Conservation (phyloP, 2,329 filamentous ascomycete genomes). For the Neodidymelliopsis sp. region DNA sequence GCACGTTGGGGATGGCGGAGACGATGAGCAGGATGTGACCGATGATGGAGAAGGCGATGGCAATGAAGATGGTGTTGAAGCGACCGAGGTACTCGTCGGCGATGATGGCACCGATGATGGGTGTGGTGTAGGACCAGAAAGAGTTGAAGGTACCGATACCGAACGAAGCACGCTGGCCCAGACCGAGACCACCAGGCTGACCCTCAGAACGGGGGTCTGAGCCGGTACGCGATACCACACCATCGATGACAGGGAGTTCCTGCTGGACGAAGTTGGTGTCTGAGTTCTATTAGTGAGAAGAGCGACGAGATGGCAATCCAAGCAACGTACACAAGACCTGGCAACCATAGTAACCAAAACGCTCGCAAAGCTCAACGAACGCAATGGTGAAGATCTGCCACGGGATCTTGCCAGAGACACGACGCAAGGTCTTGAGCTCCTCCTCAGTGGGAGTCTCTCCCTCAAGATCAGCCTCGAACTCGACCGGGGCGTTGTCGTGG, state of each 20-base stretch:
- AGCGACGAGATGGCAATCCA: background rate
- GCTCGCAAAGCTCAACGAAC: slow-evolving; percentile 77
- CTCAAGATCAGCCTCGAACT: slow-evolving; percentile 44
- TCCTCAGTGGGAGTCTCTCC: slow-evolving; percentile 64
- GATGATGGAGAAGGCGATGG: slow-evolving; percentile 56
- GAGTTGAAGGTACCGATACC: slow-evolving; percentile 50
- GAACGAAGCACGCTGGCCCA: slow-evolving; percentile 48
- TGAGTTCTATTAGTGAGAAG: slow-evolving; percentile 20
- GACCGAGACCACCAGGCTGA: slow-evolving; percentile 45
- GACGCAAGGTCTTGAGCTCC: slow-evolving; percentile 67
- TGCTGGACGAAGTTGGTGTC: slow-evolving; percentile 53
- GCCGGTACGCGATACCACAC: slow-evolving; percentile 42
- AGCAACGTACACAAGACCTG: slow-evolving; percentile 65
- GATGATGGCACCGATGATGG: slow-evolving; percentile 62
- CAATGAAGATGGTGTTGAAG: slow-evolving; percentile 67
- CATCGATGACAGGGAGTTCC: slow-evolving; percentile 45
- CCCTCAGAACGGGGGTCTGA: slow-evolving; percentile 38
- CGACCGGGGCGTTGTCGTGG: slow-evolving; percentile 28
- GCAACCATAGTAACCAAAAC: slow-evolving; percentile 80
- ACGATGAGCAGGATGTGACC: slow-evolving; percentile 64
- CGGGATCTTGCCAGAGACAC: slow-evolving; percentile 70
- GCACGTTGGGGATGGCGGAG: slow-evolving; percentile 60
- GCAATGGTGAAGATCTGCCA: slow-evolving; percentile 73
- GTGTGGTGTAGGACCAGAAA: slow-evolving; percentile 52
- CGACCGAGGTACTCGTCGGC: slow-evolving; percentile 66